These are phyloP conservation scores for Hypoxylon sp. DNA, from an alignment of 2,329 filamentous ascomycete species.

Conservation along the genomic window DNA sequence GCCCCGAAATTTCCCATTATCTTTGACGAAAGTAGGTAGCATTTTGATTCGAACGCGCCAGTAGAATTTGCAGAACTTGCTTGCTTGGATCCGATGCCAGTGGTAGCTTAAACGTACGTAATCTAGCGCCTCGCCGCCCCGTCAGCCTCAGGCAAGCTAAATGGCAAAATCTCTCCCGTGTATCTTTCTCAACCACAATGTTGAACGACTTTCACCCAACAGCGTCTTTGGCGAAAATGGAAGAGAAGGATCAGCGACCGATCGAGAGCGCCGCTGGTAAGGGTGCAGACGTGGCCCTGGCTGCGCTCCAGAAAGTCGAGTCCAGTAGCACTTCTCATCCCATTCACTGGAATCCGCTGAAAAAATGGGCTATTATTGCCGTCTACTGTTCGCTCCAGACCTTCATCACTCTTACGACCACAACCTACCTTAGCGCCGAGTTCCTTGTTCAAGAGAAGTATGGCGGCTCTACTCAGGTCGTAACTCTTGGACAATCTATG, in stretches of 20 bases:
- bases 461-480: slow-evolving; percentile 56
- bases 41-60: slow-evolving; percentile 18
- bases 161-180: slow-evolving; percentile 25
- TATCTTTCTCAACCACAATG: slow-evolving; percentile 1
- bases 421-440: slow-evolving; percentile 58
- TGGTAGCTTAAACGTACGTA: slow-evolving; percentile 25
- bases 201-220: slow-evolving; percentile 12
- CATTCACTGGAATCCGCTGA: slow-evolving; percentile 50
- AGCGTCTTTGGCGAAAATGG: slow-evolving; percentile 27
- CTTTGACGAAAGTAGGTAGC: slow-evolving; percentile 23
- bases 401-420: slow-evolving; percentile 58
- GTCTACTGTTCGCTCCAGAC: slow-evolving; percentile 55
- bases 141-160: slow-evolving; percentile 14
- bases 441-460: slow-evolving; percentile 57
- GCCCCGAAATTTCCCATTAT: slow-evolving; percentile 30
- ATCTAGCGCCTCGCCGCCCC: slow-evolving; percentile 22
- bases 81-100: slow-evolving; percentile 19
- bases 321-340: slow-evolving; percentile 49
- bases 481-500: slow-evolving; percentile 59
- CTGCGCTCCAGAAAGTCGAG: slow-evolving; percentile 49
- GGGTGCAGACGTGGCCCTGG: slow-evolving; percentile 46
- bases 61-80: slow-evolving; percentile 20
- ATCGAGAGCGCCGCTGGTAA: slow-evolving; percentile 3
- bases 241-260: slow-evolving; percentile 32
- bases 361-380: slow-evolving; percentile 52